These are phyloP conservation scores for Epichloe gansuensis DNA, from an alignment of 2,329 filamentous ascomycete species.

Conservation along the genomic window DNA sequence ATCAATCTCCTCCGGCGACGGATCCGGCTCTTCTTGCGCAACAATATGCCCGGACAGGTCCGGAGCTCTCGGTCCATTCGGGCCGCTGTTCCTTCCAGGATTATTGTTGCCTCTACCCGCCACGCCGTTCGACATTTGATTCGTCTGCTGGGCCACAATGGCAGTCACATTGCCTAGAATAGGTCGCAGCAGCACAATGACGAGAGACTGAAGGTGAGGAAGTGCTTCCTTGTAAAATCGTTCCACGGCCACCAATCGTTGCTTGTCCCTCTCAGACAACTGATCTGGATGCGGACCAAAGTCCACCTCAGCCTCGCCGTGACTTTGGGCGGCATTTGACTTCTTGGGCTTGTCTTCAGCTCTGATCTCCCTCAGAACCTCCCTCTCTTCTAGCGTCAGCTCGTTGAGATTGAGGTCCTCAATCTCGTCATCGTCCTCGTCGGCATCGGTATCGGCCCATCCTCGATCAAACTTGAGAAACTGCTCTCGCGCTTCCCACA, in stretches of 20 bases:
- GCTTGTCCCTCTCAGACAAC: conserved; percentile 42
- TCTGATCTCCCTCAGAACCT: conserved; percentile 29
- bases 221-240: conserved; percentile 68
- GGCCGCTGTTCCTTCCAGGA: conserved; percentile 27
- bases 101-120: conserved; percentile 23
- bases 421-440: conserved; percentile 29
- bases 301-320: conserved; percentile 20
- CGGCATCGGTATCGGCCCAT: conserved; percentile 48
- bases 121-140: conserved; percentile 31
- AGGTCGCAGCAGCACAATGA: conserved; percentile 84
- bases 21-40: conserved; percentile 30
- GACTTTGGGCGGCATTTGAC: conserved; percentile 6
- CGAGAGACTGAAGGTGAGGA: conserved; percentile 79
- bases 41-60: conserved; percentile 20
- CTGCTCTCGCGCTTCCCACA: conserved; percentile 86
- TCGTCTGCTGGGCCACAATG: conserved; percentile 52
- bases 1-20: conserved; percentile 65
- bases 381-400: conserved; percentile 27
- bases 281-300: conserved; percentile 34
- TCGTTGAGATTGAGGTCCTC: conserved; percentile 35
- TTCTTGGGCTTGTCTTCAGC: conserved; percentile 21
- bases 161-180: conserved; percentile 79
- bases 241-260: conserved; percentile 62
- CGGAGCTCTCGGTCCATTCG: conserved; percentile 17
- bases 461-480: conserved; percentile 89